Evolutionary conservation across 768 basidiomycete species (phyloP).

Genomic region (Suillus sp.): DNA sequence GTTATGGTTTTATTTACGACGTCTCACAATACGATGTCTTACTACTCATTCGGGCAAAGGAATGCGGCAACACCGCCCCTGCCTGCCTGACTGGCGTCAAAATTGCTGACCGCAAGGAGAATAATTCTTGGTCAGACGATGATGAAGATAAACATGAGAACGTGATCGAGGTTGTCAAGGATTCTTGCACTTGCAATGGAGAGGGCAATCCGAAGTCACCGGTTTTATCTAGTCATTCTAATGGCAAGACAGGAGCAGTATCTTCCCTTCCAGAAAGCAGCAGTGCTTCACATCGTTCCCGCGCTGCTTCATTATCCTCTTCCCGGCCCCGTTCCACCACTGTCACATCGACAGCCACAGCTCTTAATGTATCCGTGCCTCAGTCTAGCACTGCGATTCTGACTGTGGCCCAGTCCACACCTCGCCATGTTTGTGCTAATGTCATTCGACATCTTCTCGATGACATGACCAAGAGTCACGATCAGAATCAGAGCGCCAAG

Average conservation of each 20-base stretch:
- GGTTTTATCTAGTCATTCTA: constrained; percentile 17
- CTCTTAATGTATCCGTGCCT: not conserved
- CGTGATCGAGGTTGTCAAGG: constrained; percentile 42
- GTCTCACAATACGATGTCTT: constrained; percentile 80
- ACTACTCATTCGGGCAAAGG: constrained; percentile 69
- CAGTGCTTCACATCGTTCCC: constrained; percentile 33
- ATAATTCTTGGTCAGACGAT: constrained; percentile 75
- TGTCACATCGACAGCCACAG: constrained; percentile 29
- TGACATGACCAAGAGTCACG: constrained; percentile 81
- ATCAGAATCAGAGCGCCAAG: constrained; percentile 67
- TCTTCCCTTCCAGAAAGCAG: constrained; percentile 23
- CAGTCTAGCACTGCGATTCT: constrained; percentile 52
- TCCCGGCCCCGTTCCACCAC: constrained; percentile 51
- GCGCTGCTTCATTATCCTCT: constrained; percentile 49
- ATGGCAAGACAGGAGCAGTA: constrained; percentile 16
- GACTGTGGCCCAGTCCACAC: constrained; percentile 59
- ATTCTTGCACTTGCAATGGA: constrained; percentile 44
- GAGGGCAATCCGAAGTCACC: constrained; percentile 16
- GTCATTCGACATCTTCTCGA: constrained; percentile 75
- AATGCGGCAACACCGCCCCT: constrained; percentile 74
- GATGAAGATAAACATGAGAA: constrained; percentile 44
- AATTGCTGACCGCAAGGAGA: constrained; percentile 81
- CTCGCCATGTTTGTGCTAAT: constrained; percentile 73
- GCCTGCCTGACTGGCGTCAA: constrained; percentile 86
- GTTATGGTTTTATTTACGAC: constrained; percentile 91